These are phyloP conservation scores for Wickerhamiella musiphila DNA, from an alignment of 805 yeast species.

Conservation along the genomic window DNA sequence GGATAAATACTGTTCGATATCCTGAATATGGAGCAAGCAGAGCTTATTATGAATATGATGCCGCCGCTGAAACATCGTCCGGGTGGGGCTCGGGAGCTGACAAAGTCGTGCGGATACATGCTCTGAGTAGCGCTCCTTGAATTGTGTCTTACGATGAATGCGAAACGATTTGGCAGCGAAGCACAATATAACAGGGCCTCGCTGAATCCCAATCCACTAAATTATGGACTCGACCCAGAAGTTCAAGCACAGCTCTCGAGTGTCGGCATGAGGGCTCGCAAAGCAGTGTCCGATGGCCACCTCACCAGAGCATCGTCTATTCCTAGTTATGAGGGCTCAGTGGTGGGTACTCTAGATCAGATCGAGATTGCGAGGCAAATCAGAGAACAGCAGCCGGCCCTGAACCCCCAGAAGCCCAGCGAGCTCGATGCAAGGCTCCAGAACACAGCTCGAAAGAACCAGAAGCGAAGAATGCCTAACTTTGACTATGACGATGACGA, in stretches of 20 bases:
- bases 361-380: conserved; percentile 5
- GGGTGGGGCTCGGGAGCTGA: too few species aligned
- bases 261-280: conserved; percentile 17
- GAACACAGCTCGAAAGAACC: neutral
- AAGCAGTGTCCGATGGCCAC: conserved; percentile 20
- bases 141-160: too few species aligned
- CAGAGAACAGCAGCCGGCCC: neutral
- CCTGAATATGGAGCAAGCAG: too few species aligned
- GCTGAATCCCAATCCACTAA: neutral
- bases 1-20: too few species aligned
- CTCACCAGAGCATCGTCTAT: conserved; percentile 9
- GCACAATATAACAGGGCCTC: neutral
- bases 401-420: conserved; percentile 3
- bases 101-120: too few species aligned
- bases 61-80: too few species aligned
- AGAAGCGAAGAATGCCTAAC: conserved; percentile 2
- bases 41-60: too few species aligned
- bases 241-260: conserved; percentile 13
- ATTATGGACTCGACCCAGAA: conserved; percentile 6
- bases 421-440: conserved; percentile 3
- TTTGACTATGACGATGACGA: conserved; percentile 5
- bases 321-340: conserved; percentile 16
- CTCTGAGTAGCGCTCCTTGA: too few species aligned
- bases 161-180: neutral
- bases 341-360: conserved; percentile 14